Evolutionary conservation across 306 rosid genomes (phyloP).

Genomic region (Geum urbanum): DNA sequence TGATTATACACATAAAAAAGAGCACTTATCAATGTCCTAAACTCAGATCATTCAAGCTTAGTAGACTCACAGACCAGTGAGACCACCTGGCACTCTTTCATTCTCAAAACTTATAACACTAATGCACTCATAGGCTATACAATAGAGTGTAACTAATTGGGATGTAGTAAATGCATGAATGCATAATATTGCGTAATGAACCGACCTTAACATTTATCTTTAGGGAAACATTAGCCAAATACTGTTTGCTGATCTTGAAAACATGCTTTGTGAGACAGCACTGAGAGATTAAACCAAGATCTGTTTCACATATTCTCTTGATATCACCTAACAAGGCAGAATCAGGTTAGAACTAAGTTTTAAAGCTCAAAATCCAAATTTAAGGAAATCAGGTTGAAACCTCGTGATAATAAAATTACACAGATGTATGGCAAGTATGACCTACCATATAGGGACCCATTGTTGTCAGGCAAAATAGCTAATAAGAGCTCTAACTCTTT

Average conservation of each 20-base stretch:
- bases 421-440: not conserved
- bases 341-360: constrained; percentile 1
- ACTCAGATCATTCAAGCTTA: not conserved
- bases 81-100: not conserved
- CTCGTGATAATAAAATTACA: not conserved
- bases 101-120: not conserved
- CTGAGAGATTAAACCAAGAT: constrained; percentile 82
- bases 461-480: constrained; percentile 87
- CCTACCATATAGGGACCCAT: constrained; percentile 84
- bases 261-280: constrained; percentile 94
- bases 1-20: not conserved
- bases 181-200: constrained; percentile 13
- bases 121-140: not conserved
- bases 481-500: constrained; percentile 79
- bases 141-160: not conserved
- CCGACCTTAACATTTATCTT: constrained; percentile 93
- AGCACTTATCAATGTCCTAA: not conserved
- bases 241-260: constrained; percentile 82
- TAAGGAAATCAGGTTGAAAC: not conserved
- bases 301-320: constrained; percentile 90
- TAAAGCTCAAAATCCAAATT: not conserved
- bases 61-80: not conserved
- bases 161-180: not conserved
- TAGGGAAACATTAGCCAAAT: constrained; percentile 84
- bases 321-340: constrained; percentile 65